Evolutionary conservation across 495 filamentous ascomycete species (phyloP), one percentile per base, ranked within the genome.

Genomic region (Penicillium canescens): DNA sequence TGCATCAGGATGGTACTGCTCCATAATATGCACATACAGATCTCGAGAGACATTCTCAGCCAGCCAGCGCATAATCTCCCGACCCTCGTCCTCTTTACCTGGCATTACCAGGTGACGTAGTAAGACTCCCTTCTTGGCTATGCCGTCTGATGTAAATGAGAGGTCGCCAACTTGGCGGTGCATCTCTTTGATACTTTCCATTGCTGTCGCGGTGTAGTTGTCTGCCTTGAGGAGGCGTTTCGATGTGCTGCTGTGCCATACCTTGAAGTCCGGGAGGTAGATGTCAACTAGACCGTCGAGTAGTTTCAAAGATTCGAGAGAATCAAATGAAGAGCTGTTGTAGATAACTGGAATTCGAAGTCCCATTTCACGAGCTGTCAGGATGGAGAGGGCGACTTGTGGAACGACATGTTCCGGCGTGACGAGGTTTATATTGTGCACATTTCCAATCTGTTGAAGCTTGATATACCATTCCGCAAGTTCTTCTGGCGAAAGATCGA

Each of bases 61-160:
- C 28, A 92, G 71, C 80, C 85, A 92, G 46, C 63, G 70, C 74
- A 91, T 84, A 54, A 92, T 92, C 57, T 83, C 69, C 33, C 72
- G 60, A 4, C 85, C 84, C 62, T 91, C 88, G 18, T 80, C 78
- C 56, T 85, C 86, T 63, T 79, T 79, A 0, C 86, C 86, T 0
- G 87, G 89, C 88, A 92, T 92, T 6, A 91, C 87, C 1, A 93
- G 74, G 71, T 92, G 88, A 33, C 89, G 72, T 1, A 92, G 69
- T 0, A 93, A 65, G 0, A 93, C 70, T 0, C 89, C 89, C 50
- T 76, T 86, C 68, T 87, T 86, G 5, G 88, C 88, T 42, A 92
- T 82, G 0, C 88, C 88, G 66, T 92, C 88, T 2, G 76, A 74
- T 0, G 88, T 89, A 61, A 93, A 92, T 65, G 81, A 84, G 14